Evolutionary conservation across 805 yeast species (phyloP).

Genomic region (Zygotorulaspora danielsina): DNA sequence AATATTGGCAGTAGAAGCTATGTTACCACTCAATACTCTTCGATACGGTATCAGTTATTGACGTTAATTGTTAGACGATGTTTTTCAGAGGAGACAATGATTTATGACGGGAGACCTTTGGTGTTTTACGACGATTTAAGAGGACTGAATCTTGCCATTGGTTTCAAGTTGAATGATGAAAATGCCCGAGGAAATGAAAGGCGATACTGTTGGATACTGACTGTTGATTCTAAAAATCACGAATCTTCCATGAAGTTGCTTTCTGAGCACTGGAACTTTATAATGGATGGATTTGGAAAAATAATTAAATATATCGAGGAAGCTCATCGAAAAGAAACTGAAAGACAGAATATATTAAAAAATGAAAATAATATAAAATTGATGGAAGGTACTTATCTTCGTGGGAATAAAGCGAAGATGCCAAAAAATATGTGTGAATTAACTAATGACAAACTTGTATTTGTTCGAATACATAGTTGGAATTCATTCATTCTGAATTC

Average conservation of each 20-base stretch:
- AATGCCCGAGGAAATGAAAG: slow-evolving; percentile 74
- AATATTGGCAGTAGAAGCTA: slow-evolving; percentile 29
- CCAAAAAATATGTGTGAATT: slow-evolving; percentile 55
- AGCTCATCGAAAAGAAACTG: slow-evolving; percentile 28
- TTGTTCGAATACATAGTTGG: slow-evolving; percentile 58
- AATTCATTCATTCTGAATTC: slow-evolving; percentile 47
- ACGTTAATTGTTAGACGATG: slow-evolving; percentile 59
- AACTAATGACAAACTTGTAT: slow-evolving; percentile 49
- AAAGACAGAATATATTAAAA: slow-evolving; percentile 28
- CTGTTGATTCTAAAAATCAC: slow-evolving; percentile 50
- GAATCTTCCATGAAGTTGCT: slow-evolving; percentile 31
- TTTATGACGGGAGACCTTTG: slow-evolving; percentile 56
- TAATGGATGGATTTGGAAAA: slow-evolving; percentile 39
- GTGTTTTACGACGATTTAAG: slow-evolving; percentile 58
- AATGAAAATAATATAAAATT: slow-evolving; percentile 41
- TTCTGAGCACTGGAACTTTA: slow-evolving; percentile 51
- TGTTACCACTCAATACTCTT: slow-evolving; percentile 60
- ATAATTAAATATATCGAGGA: slow-evolving; percentile 41
- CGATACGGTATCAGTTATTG: slow-evolving; percentile 48
- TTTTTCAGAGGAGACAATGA: slow-evolving; percentile 61
- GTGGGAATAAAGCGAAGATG: slow-evolving; percentile 51
- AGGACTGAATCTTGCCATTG: slow-evolving; percentile 56
- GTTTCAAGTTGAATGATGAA: slow-evolving; percentile 58
- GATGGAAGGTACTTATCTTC: slow-evolving; percentile 41
- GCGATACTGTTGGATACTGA: slow-evolving; percentile 56